Conservation (phyloP, 768 basidiomycete genomes). For the Pisolithus albus region DNA sequence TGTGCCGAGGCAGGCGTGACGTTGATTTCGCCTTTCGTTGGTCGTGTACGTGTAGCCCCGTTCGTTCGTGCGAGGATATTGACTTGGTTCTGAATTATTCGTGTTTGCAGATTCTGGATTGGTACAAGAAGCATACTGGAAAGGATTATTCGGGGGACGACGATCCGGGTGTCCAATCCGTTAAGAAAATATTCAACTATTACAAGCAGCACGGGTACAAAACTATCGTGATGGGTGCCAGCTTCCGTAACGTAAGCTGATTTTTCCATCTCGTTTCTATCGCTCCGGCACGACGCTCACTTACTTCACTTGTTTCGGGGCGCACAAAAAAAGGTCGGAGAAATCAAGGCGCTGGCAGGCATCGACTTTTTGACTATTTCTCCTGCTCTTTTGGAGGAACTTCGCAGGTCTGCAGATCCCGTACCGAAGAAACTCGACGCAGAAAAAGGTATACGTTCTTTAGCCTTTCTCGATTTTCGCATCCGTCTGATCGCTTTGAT, state of each 20-base stretch:
- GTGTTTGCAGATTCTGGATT: constrained; percentile 77
- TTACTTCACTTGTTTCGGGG: not conserved
- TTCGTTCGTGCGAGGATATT: too few relatives aligned
- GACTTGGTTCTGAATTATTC: not conserved
- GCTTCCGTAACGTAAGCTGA: constrained; percentile 86
- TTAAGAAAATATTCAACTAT: constrained; percentile 95
- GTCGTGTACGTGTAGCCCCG: constrained; percentile 56
- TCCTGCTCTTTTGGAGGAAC: constrained; percentile 80
- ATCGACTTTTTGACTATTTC: constrained; percentile 95
- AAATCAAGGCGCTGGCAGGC: constrained; percentile 90
- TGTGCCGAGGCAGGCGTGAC: constrained; percentile 97
- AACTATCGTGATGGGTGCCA: constrained; percentile 98
- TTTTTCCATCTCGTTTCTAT: not conserved
- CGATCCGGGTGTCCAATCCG: constrained; percentile 92
- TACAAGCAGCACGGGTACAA: constrained; percentile 97
- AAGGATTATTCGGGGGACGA: constrained; percentile 81
- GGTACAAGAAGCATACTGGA: constrained; percentile 89
- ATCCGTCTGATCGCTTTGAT: not conserved
- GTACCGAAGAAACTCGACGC: constrained; percentile 83
- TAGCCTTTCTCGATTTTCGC: not conserved
- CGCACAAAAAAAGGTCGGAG: constrained; percentile 48
- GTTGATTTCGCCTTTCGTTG: constrained; percentile 96
- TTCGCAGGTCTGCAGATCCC: constrained; percentile 61
- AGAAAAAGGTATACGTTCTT: constrained; percentile 41
- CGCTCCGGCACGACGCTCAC: not conserved